Conservation (phyloP, 768 basidiomycete genomes). For the Suillus plorans region DNA sequence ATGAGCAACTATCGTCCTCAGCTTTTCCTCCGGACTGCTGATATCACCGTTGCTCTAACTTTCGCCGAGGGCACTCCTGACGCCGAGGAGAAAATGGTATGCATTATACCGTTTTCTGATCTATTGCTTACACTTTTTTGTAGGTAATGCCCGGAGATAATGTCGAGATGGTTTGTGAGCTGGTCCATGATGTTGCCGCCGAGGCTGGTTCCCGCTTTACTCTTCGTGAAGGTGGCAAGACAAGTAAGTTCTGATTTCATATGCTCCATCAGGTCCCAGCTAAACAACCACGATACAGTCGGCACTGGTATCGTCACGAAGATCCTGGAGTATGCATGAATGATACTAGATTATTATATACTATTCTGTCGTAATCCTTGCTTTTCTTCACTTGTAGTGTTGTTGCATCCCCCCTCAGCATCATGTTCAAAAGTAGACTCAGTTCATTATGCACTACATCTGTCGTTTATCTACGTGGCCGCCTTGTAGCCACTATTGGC, state of each 20-base stretch:
- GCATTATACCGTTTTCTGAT: constrained; percentile 10
- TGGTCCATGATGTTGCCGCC: constrained; percentile 83
- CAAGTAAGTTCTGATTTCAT: constrained; percentile 53
- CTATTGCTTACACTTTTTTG: constrained; percentile 6
- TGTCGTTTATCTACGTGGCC: background rate
- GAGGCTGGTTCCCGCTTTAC: constrained; percentile 91
- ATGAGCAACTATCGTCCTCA: constrained; percentile 94
- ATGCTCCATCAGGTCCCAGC: constrained; percentile 2
- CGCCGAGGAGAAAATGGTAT: constrained; percentile 84
- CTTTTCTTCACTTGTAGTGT: constrained; percentile 16
- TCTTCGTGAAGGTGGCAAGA: constrained; percentile 92
- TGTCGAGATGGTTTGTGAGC: constrained; percentile 84
- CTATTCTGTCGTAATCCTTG: constrained; percentile 17
- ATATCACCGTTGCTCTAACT: constrained; percentile 80
- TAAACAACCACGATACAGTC: constrained; percentile 44
- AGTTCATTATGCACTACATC: background rate
- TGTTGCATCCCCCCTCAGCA: constrained; percentile 25
- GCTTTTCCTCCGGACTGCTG: constrained; percentile 93
- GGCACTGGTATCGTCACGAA: constrained; percentile 95
- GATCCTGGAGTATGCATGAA: constrained; percentile 51
- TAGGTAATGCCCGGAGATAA: constrained; percentile 98
- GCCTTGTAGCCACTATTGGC: background rate
- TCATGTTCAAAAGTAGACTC: constrained; percentile 11
- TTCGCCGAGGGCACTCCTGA: constrained; percentile 87
- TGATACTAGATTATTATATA: constrained; percentile 14